Conservation (phyloP, 169 alveolate species). For the Plasmodium yoelii region DNA sequence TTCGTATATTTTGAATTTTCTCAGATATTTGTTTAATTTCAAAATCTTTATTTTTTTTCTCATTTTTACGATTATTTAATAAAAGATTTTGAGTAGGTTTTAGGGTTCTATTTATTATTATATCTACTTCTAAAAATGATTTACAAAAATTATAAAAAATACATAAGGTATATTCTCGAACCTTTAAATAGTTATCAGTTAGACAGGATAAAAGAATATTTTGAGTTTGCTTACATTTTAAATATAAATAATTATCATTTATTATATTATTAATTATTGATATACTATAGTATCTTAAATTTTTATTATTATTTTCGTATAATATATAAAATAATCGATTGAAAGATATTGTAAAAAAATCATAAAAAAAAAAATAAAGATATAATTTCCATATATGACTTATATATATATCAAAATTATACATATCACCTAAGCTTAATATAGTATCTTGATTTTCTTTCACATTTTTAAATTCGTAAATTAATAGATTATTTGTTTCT, state of each 20-base stretch:
- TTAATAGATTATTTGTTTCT: slow-evolving; percentile 21
- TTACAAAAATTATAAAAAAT: slow-evolving; percentile 61
- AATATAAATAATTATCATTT: slow-evolving; percentile 58
- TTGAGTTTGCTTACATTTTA: slow-evolving; percentile 66
- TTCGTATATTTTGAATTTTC: not conserved
- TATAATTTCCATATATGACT: slow-evolving; percentile 48
- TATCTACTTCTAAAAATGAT: slow-evolving; percentile 32
- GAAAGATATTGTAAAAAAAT: slow-evolving; percentile 41
- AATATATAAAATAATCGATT: slow-evolving; percentile 59
- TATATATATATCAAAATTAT: slow-evolving; percentile 62
- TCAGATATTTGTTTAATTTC: not conserved
- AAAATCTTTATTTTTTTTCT: not conserved
- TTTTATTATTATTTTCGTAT: slow-evolving; percentile 66
- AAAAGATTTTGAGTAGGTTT: not conserved
- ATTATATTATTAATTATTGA: slow-evolving; percentile 62
- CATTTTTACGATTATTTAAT: not conserved
- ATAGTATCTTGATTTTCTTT: slow-evolving; percentile 23
- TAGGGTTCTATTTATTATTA: not conserved
- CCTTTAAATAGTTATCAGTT: slow-evolving; percentile 65
- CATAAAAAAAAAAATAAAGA: slow-evolving; percentile 69
- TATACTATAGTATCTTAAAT: slow-evolving; percentile 72
- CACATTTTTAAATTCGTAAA: slow-evolving; percentile 46
- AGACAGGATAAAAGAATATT: slow-evolving; percentile 55
- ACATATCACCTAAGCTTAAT: not conserved
- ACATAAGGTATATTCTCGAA: slow-evolving; percentile 51